Evolutionary conservation across 2,329 filamentous ascomycete genomes (phyloP).

Genomic region (Fusarium stilboides): DNA sequence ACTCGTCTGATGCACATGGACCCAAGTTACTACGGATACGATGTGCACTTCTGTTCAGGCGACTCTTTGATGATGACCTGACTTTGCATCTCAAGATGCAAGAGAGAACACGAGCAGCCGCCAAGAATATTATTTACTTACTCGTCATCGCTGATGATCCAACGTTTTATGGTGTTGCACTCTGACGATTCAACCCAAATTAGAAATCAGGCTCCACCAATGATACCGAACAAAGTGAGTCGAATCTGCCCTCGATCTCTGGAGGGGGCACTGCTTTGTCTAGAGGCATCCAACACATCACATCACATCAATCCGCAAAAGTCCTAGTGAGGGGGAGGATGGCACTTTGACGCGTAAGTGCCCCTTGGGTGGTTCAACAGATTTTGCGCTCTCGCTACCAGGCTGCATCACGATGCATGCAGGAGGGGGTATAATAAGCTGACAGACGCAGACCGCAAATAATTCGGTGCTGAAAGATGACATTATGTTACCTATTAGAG

Average conservation of each 20-base stretch:
- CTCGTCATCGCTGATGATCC: constrained; percentile 5
- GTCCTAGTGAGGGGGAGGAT: constrained; percentile 11
- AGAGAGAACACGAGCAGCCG: constrained; percentile 2
- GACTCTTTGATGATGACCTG: constrained; percentile 16
- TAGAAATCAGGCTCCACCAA: constrained; percentile 34
- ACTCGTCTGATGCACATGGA: constrained; percentile 6
- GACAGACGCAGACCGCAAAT: background rate
- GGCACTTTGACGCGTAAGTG: constrained; percentile 34
- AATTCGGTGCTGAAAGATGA: background rate
- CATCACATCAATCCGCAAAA: constrained; percentile 7
- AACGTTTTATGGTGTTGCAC: constrained; percentile 26
- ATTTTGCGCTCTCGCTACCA: background rate
- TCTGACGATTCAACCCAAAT: constrained; percentile 10
- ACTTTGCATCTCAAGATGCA: background rate
- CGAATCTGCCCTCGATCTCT: constrained; percentile 6
- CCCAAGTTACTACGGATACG: constrained; percentile 28
- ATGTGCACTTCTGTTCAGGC: constrained; percentile 17
- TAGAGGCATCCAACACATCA: background rate
- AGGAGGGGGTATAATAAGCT: constrained; percentile 6
- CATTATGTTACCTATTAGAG: background rate
- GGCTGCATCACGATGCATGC: constrained; percentile 1
- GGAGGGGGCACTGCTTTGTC: background rate
- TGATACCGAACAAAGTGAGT: constrained; percentile 6
- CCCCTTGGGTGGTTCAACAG: constrained; percentile 2
- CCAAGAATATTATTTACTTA: background rate